These are phyloP conservation scores for Fagus sylvatica DNA, from an alignment of 306 rosid species.

Conservation along the genomic window DNA sequence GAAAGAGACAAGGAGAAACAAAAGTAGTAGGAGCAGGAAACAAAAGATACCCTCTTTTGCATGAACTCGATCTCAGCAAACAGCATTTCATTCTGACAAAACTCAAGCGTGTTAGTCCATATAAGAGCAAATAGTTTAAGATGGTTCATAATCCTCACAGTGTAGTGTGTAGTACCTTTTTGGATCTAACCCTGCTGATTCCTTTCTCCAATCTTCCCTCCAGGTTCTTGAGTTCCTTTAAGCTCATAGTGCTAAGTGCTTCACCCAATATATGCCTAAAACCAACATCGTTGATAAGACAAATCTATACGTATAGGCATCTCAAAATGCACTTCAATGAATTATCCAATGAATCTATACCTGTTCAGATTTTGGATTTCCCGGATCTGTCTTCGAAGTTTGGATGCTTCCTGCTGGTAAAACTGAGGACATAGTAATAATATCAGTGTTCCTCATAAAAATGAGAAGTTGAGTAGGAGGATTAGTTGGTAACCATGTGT, in stretches of 20 bases:
- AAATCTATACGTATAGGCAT: background rate
- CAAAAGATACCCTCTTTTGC: conserved; percentile 79
- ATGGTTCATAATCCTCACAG: background rate
- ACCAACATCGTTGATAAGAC: background rate
- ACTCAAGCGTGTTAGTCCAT: conserved; percentile 10
- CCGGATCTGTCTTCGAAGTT: conserved; percentile 77
- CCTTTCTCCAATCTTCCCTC: conserved; percentile 97
- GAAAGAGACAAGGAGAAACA: background rate
- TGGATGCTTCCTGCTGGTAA: conserved; percentile 92
- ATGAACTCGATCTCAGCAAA: conserved; percentile 83
- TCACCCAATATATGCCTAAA: conserved; percentile 88
- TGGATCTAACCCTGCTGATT: conserved; percentile 80
- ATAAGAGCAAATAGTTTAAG: background rate
- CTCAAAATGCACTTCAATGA: background rate
- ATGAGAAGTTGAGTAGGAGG: background rate
- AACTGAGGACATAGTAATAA: conserved; percentile 41
- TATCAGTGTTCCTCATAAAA: conserved; percentile 10
- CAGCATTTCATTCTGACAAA: conserved; percentile 71
- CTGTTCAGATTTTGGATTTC: conserved; percentile 85
- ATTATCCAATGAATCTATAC: conserved; percentile 29
- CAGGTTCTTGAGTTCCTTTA: conserved; percentile 81
- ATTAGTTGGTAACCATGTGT: background rate
- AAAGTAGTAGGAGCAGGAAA: background rate
- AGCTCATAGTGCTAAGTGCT: conserved; percentile 65
- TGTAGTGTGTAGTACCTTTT: conserved; percentile 49